Base-by-base conservation (phyloP, 2,329 filamentous ascomycete species). In the Boeremia exigua region DNA sequence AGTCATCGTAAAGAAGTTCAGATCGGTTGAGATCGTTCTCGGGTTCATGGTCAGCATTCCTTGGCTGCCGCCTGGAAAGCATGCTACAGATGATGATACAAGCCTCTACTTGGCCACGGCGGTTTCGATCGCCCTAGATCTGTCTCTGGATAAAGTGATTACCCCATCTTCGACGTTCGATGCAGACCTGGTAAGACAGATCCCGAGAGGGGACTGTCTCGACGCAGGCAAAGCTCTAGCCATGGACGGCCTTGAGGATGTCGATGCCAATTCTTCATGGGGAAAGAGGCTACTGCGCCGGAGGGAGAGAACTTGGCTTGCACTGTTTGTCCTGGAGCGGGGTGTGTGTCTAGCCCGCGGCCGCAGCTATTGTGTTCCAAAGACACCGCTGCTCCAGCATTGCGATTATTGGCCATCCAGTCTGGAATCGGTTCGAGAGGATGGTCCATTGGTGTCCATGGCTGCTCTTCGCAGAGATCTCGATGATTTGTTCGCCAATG, bases 41-140 rank as follows among this genome's bases (percentile, higher is more conserved):
- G 88, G 86, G 0, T 91, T 91, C 67, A 88, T 91, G 85, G 82
- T 90, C 29, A 90, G 90, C 58, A 83, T 91, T 6, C 88, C 88
- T 0, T 91, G 88, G 88, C 90, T 91, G 82, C 84, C 85, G 28
- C 86, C 86, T 1, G 86, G 86, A 2, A 57, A 60, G 77, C 86
- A 88, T 65, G 87, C 85, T 70, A 86, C 86, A 9, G 88, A 91
- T 60, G 88, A 91, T 57, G 88, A 90, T 64, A 90, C 88, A 0
- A 90, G 87, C 54, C 83, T 85, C 37, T 91, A 89, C 62, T 84
- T 91, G 49, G 84, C 87, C 1, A 86, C 88, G 76, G 88, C 88
- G 1, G 78, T 88, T 9, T 88, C 86, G 0, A 85, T 91, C 57
- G 87, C 88, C 0, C 77, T 90, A 30, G 88, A 91, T 63, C 65